Base-by-base conservation (phyloP, 2,329 filamentous ascomycete species). In the Apiospora pterosperma region DNA sequence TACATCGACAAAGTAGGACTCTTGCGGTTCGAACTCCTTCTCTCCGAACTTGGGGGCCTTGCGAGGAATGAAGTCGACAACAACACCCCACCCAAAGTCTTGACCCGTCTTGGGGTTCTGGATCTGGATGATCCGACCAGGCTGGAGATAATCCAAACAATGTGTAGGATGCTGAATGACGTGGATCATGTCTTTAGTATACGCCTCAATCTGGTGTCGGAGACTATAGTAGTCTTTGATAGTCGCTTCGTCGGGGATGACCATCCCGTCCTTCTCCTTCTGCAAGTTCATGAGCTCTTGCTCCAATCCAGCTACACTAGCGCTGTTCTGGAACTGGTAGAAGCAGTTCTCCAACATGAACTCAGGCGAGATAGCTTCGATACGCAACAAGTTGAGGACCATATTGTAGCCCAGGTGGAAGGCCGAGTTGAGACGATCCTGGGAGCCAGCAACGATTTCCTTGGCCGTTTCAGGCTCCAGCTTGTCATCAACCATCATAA, bases 361-460 rank as follows among this genome's bases (percentile, higher is more conserved):
- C 73, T 99, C 95, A 2, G 96, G 96, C 10, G 94, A 98, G 61
- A 99, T 97, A n/a, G 93, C 95, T 76, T 99, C 96, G n/a, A 99
- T 95, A 78, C 96, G 88, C 77, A 98, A 90, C 67, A 99, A 80
- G 75, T 99, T 99, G 65, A 99, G 84, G 74, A 99, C 92, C 96
- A 99, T 99, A 81, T 99, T 99, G 84, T 99, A 99, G 36, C 96
- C 94, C 19, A 99, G 85, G 76, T 99, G 92, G 80, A 99, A 99
- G 1, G 96, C 96, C 4, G 96, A 98, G 79, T 98, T 98, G 36
- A 99, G 88, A 70, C 94, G 93, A 77, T 99, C 96, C 77, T 99
- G 96, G 74, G 97, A 92, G 70, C 96, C 96, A 62, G 96, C 93
- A 14, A 99, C 96, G 71, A 99, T 97, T 68, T 92, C 90, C 79